These are phyloP conservation scores for Colletotrichum tamarilloi DNA, from an alignment of 2,329 filamentous ascomycete species.

Conservation along the genomic window DNA sequence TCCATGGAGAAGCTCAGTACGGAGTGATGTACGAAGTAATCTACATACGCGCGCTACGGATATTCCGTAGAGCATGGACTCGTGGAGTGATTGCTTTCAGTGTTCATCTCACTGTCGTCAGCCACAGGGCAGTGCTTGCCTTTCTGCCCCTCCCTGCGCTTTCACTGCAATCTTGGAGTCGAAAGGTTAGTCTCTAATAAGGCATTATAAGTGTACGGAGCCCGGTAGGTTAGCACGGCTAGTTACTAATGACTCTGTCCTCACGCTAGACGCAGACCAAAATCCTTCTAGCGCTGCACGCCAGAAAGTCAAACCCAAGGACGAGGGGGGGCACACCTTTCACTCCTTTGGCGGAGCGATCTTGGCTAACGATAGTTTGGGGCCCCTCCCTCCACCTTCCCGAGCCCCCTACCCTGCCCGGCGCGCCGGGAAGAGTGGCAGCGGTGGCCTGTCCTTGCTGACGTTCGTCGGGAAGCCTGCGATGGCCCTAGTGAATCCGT, in stretches of 20 bases:
- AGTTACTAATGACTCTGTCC: not conserved
- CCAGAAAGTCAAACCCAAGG: not conserved
- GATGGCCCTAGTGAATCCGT: not conserved
- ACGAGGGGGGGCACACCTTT: not conserved
- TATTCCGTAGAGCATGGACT: not conserved
- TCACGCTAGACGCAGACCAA: slow-evolving; percentile 18
- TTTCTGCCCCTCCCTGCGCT: not conserved
- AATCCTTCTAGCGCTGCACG: slow-evolving; percentile 16
- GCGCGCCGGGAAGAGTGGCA: slow-evolving; percentile 22
- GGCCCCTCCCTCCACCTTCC: not conserved
- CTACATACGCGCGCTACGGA: too few species aligned
- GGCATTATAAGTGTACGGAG: not conserved
- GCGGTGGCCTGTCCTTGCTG: slow-evolving; percentile 26
- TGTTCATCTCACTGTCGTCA: not conserved
- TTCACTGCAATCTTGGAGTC: slow-evolving; percentile 15
- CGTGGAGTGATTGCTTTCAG: not conserved
- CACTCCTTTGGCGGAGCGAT: not conserved
- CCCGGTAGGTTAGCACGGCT: not conserved
- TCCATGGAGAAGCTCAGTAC: not conserved
- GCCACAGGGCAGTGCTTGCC: slow-evolving; percentile 10
- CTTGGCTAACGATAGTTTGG: not conserved
- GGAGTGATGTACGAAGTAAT: too few species aligned
- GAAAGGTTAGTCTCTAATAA: not conserved
- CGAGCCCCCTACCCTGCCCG: slow-evolving; percentile 6
- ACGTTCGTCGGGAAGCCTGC: slow-evolving; percentile 29